Evolutionary conservation across 1,284 basidiomycete genomes (phyloP), one percentile per base, ranked within the genome.

Genomic region (Albatrellus sp.): DNA sequence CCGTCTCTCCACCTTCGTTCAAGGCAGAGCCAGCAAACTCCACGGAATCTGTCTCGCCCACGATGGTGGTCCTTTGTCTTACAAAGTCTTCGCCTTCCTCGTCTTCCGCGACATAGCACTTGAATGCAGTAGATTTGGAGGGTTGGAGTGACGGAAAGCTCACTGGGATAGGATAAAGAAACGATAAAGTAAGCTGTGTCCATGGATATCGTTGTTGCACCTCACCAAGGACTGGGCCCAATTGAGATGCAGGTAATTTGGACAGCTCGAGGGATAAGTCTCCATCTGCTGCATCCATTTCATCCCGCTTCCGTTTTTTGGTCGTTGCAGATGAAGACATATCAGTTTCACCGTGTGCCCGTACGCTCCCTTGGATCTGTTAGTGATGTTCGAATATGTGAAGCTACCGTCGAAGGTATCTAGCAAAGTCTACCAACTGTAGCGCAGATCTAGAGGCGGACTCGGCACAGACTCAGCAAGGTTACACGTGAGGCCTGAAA

Each of bases 181-280:
- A 9, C 16, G 39, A 4, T 13, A 40, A 12, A 16, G 37, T 39
- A 7, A 39, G 5, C 9, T 4, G 34, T 35, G 13, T 9, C 34
- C 34, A 17, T 35, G 16, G 9, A 35, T 17, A 3, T n/a, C n/a
- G 13, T 35, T 35, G 45, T 43, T 35, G 46, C 41, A 52, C 64
- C 73, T 58, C 58, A 87, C 86, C 84, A 52, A 90, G 73, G 28
- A 82, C 71, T 47, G 87, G 86, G 13, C 83, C 85, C 41, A 75
- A 60, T 51, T 72, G 64, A 12, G 63, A 60, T 40, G 63, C 65
- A 34, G 71, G 59, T 49, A 67, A 64, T 42, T 57, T 53, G 30
- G 72, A 62, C 38, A 77, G 56, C 53, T 68, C 65, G 34, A 83
- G 62, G 32, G 68, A 66, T 45, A 73, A 53, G 37, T 56, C 58